Percentiles rank a stretch among this genome's conserved stretches.
phyloP scores from a whole-genome alignment of 345 rosid species.

The Geranium brycei region DNA sequence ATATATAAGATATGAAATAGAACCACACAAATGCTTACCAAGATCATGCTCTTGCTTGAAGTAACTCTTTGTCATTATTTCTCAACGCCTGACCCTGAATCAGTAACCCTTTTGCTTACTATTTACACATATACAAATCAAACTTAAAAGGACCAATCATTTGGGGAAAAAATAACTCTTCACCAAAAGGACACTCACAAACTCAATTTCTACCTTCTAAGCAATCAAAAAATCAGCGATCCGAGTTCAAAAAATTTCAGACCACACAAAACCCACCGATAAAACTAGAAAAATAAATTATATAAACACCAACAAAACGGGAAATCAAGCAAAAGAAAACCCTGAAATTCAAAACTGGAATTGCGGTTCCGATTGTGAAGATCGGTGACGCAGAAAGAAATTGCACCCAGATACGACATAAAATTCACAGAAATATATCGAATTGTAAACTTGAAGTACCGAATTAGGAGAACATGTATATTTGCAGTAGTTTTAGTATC shows the following conservation, averaged over 20 bases:
- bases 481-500: neutral
- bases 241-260: neutral
- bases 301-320: too few species aligned
- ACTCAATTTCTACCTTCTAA: too few species aligned
- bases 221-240: neutral
- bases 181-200: too few species aligned
- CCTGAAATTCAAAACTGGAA: neutral
- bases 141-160: too few species aligned
- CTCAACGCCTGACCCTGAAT: constrained; percentile 5
- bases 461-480: too few species aligned
- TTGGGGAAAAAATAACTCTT: neutral
- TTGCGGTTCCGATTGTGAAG: neutral
- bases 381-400: neutral
- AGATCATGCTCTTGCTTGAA: constrained; percentile 36
- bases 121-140: neutral
- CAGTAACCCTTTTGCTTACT: neutral
- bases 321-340: neutral
- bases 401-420: neutral
- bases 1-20: neutral
- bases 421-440: neutral
- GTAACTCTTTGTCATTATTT: constrained; percentile 23
- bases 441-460: too few species aligned
- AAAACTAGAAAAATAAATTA: too few species aligned
- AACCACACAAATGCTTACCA: constrained; percentile 11
- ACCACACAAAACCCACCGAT: neutral